Percentiles rank a stretch among this genome's conserved stretches.
phyloP scores from a whole-genome alignment of 768 basidiomycete genomes.

The Trametes maxima region DNA sequence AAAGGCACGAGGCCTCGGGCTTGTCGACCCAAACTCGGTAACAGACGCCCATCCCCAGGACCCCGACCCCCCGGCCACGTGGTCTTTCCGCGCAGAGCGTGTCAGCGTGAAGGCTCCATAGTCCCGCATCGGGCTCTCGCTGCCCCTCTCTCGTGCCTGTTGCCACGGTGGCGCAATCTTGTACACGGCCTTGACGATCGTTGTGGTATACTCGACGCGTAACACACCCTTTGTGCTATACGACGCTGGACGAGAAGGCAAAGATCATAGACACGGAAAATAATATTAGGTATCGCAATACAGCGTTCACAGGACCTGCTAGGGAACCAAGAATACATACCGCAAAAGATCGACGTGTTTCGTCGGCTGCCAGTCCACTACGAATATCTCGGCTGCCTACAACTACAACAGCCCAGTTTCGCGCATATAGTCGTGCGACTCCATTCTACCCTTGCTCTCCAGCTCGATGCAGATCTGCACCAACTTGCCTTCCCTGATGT shows the following conservation, averaged over 20 bases:
- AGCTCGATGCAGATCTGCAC: slow-evolving; percentile 36
- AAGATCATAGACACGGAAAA: not conserved
- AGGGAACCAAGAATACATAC: too few relatives aligned
- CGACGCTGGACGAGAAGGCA: not conserved
- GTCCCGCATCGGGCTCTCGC: not conserved
- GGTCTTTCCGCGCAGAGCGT: too few relatives aligned
- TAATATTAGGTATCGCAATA: not conserved
- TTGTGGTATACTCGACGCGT: too few relatives aligned
- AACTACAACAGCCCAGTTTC: slow-evolving; percentile 4
- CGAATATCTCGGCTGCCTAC: not conserved
- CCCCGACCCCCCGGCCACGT: too few relatives aligned
- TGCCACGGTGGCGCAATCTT: not conserved
- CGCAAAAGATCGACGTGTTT: too few relatives aligned
- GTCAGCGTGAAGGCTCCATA: too few relatives aligned
- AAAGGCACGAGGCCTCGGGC: too few relatives aligned
- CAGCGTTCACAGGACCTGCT: not conserved
- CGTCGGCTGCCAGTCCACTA: not conserved
- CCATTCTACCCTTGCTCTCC: slow-evolving; percentile 10
- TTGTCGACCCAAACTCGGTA: too few relatives aligned
- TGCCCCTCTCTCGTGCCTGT: not conserved
- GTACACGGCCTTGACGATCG: not conserved
- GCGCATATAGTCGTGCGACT: slow-evolving; percentile 16
- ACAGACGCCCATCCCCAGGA: too few relatives aligned
- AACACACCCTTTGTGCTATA: not conserved
- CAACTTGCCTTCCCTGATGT: slow-evolving; percentile 46